A percentile compares a stretch with the other conserved stretches of the same genome.
phyloP scores from a whole-genome alignment of 306 rosid genomes.

The Fragaria vesca region DNA sequence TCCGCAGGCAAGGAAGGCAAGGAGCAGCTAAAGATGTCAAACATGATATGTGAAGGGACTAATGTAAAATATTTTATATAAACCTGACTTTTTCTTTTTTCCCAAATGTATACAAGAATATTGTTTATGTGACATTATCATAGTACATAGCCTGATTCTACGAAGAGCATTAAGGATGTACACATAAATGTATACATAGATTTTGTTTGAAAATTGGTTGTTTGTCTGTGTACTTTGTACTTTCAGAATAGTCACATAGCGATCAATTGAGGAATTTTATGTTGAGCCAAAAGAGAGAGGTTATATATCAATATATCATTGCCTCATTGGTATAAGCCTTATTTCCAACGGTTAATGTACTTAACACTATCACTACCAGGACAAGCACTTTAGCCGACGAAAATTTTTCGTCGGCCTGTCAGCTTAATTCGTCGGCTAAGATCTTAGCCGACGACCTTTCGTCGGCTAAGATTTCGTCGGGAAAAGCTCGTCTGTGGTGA shows the following conservation, averaged over 20 bases:
- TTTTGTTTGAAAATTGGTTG: background rate
- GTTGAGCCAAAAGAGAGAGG: background rate
- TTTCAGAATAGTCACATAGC: background rate
- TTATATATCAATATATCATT: no score
- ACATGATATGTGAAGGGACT: background rate
- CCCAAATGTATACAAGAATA: background rate
- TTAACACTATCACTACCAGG: no score
- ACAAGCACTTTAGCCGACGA: no score
- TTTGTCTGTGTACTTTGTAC: background rate
- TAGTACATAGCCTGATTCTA: background rate
- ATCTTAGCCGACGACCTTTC: no score
- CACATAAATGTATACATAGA: background rate
- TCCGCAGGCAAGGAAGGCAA: conserved; percentile 12
- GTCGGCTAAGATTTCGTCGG: no score
- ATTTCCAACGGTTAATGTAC: no score
- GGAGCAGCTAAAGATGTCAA: conserved; percentile 9
- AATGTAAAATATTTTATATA: background rate
- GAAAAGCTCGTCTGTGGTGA: no score
- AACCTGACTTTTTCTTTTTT: background rate
- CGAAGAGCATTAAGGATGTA: background rate
- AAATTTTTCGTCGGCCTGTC: no score
- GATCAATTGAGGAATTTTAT: background rate
- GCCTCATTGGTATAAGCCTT: no score
- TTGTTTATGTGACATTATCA: background rate
- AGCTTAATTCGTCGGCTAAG: no score